These are phyloP conservation scores for Coccomyxa subellipsoidea DNA, from an alignment of 163 green algal species.

Conservation along the genomic window DNA sequence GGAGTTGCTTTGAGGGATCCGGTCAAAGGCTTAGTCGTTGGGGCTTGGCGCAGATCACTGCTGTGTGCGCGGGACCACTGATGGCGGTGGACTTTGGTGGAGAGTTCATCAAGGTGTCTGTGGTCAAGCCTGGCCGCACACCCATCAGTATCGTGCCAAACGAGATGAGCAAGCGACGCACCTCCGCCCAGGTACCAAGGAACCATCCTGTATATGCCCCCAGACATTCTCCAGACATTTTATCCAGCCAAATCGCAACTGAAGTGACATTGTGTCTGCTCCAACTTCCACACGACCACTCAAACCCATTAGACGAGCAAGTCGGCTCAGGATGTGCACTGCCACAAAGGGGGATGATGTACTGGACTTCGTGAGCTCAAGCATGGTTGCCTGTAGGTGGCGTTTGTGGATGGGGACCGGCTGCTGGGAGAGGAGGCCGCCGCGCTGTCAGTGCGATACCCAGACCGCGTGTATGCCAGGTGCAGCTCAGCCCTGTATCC, in stretches of 20 bases:
- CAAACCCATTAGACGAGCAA: no score
- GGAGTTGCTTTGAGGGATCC: no score
- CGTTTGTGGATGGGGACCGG: constrained; percentile 76
- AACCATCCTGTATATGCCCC: no score
- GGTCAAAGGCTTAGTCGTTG: neutral
- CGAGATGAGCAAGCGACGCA: constrained; percentile 93
- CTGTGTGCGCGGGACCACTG: constrained; percentile 37
- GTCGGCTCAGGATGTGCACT: no score
- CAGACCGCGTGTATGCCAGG: constrained; percentile 53
- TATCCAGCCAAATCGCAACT: no score
- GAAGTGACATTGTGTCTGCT: no score
- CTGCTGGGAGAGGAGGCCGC: constrained; percentile 86
- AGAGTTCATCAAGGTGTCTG: constrained; percentile 90
- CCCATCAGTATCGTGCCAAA: constrained; percentile 94
- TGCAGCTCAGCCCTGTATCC: no score
- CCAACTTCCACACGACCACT: no score
- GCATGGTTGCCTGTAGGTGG: constrained; percentile 47
- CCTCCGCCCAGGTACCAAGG: constrained; percentile 56
- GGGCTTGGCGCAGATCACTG: neutral
- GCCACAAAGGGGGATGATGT: no score
- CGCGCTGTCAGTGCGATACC: constrained; percentile 65
- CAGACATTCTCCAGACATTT: no score
- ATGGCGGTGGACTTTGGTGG: constrained; percentile 94
- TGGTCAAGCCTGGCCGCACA: constrained; percentile 83
- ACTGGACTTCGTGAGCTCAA: no score